Percentiles rank a stretch among this genome's conserved stretches.
Evolutionary conservation across 2,329 filamentous ascomycete genomes (phyloP).

Genomic region (Dothidotthia symphoricarpi): DNA sequence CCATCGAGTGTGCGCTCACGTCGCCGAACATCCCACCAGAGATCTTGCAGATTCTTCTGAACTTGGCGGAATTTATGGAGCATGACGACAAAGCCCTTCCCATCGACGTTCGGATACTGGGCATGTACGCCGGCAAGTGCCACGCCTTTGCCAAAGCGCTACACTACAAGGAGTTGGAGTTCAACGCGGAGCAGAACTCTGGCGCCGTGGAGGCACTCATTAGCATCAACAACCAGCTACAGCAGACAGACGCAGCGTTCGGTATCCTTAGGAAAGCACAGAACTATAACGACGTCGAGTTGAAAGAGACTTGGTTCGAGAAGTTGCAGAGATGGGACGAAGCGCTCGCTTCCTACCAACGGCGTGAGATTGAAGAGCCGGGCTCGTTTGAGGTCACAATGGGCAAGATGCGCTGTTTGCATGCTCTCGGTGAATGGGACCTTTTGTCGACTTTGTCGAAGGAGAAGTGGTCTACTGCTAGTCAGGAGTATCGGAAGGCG

Average conservation of each 20-base stretch:
- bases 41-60: slow-evolving; percentile 87
- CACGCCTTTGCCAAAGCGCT: slow-evolving; percentile 97
- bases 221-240: slow-evolving; percentile 98
- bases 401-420: slow-evolving; percentile 98
- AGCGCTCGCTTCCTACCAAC: slow-evolving; percentile 85
- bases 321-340: slow-evolving; percentile 98
- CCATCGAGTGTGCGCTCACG: slow-evolving; percentile 92
- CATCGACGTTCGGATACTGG: slow-evolving; percentile 92
- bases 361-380: slow-evolving; percentile 71
- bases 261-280: slow-evolving; percentile 96
- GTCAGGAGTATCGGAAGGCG: slow-evolving; percentile 79
- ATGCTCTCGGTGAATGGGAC: slow-evolving; percentile 97
- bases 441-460: slow-evolving; percentile 82
- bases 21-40: slow-evolving; percentile 96
- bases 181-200: slow-evolving; percentile 94
- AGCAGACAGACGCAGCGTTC: slow-evolving; percentile 97
- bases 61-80: slow-evolving; percentile 99
- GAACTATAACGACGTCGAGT: slow-evolving; percentile 89
- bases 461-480: slow-evolving; percentile 90
- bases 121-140: slow-evolving; percentile 91
- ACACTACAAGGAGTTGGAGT: slow-evolving; percentile 98
- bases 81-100: slow-evolving; percentile 98
- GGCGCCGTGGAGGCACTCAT: slow-evolving; percentile 95
- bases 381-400: slow-evolving; percentile 90
- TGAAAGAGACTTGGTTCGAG: slow-evolving; percentile 98